A percentile compares a stretch with the other conserved stretches of the same genome.
These are phyloP conservation scores for Sindora glabra DNA, from an alignment of 306 rosid genomes.

Conservation along the genomic window DNA sequence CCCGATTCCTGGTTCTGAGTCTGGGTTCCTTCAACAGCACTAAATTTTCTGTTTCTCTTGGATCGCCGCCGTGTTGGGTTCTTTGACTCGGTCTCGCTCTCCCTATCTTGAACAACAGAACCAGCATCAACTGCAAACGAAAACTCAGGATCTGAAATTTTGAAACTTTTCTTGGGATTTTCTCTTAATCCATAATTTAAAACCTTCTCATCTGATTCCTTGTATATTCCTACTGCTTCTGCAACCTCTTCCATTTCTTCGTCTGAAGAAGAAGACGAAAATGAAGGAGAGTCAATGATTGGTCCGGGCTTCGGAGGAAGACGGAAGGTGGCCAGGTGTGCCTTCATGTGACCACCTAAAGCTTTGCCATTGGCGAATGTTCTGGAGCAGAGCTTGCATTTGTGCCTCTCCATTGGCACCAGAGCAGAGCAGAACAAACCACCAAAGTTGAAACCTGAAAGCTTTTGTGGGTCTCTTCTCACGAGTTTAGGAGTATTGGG, in stretches of 20 bases:
- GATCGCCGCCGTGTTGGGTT: constrained; percentile 77
- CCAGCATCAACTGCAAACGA: constrained; percentile 30
- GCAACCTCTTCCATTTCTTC: constrained; percentile 26
- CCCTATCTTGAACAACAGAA: constrained; percentile 60
- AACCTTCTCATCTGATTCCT: constrained; percentile 31
- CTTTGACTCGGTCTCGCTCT: constrained; percentile 81
- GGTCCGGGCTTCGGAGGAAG: constrained; percentile 48
- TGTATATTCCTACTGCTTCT: background rate
- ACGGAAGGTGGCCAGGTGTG: constrained; percentile 59
- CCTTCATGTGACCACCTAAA: constrained; percentile 92
- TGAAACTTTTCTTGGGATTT: constrained; percentile 60
- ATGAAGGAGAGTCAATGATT: constrained; percentile 10
- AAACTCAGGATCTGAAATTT: constrained; percentile 56
- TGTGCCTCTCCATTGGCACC: constrained; percentile 61
- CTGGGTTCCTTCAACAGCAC: background rate
- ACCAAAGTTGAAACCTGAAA: constrained; percentile 10
- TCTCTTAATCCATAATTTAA: constrained; percentile 44
- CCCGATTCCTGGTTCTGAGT: constrained; percentile 1
- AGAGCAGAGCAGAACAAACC: background rate
- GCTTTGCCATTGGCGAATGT: constrained; percentile 71
- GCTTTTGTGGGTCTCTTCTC: constrained; percentile 12
- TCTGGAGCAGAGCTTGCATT: constrained; percentile 81
- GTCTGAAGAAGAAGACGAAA: constrained; percentile 21
- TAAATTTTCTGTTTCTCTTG: constrained; percentile 39
- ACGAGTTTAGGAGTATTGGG: constrained; percentile 34